Percentiles rank a stretch among this genome's conserved stretches.
phyloP scores from a whole-genome alignment of 148 eudicot species.

The Simmondsia chinensis region DNA sequence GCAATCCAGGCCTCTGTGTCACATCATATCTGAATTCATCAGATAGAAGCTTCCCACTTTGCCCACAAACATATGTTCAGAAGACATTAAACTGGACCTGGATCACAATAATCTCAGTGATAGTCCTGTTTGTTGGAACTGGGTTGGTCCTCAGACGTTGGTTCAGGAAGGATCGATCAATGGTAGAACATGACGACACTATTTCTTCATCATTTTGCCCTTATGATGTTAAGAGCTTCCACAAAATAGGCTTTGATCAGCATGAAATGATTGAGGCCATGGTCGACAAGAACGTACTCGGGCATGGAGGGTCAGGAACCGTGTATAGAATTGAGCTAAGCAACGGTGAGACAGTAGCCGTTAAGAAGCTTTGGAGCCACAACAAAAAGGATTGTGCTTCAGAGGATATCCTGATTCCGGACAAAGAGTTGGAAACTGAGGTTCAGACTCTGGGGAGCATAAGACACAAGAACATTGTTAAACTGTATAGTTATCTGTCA shows the following conservation, averaged over 20 bases:
- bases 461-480: constrained; percentile 93
- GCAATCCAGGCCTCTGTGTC: constrained; percentile 57
- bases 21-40: constrained; percentile 28
- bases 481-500: constrained; percentile 69
- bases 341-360: constrained; percentile 70
- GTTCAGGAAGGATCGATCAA: constrained; percentile 35
- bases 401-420: constrained; percentile 33
- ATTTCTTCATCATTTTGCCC: constrained; percentile 56
- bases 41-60: constrained; percentile 29
- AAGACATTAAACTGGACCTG: constrained; percentile 35
- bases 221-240: constrained; percentile 77
- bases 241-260: constrained; percentile 61
- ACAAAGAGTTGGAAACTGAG: constrained; percentile 78
- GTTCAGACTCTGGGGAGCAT: constrained; percentile 85
- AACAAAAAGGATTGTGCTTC: constrained; percentile 42
- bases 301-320: constrained; percentile 89
- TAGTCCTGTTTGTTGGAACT: constrained; percentile 29
- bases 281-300: constrained; percentile 81
- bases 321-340: constrained; percentile 67
- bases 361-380: constrained; percentile 76
- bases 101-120: constrained; percentile 35
- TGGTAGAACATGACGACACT: constrained; percentile 43
- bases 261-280: constrained; percentile 61
- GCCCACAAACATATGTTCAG: constrained; percentile 24
- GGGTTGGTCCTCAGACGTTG: constrained; percentile 36